These are phyloP conservation scores for Suhomyces bribrorum DNA, from an alignment of 1,139 yeast genomes.

Conservation along the genomic window DNA sequence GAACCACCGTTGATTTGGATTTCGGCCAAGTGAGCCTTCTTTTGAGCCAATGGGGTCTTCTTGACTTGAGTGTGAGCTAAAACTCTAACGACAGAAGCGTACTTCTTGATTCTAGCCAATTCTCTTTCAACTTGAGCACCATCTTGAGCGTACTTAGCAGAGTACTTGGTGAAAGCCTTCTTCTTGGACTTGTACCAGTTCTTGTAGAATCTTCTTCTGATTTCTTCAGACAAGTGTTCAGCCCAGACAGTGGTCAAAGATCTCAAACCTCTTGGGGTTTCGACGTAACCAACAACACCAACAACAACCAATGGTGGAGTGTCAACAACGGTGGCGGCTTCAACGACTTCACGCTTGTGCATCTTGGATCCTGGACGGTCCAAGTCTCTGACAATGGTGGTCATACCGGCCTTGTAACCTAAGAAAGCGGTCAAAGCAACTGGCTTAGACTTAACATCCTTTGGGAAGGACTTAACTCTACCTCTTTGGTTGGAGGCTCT, in stretches of 20 bases:
- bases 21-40: conserved; percentile 99
- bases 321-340: conserved; percentile 99
- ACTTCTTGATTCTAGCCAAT: conserved; percentile 97
- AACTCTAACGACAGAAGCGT: conserved; percentile 98
- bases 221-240: conserved; percentile 98
- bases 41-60: conserved; percentile 98
- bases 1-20: conserved; percentile 99
- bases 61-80: conserved; percentile 99
- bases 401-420: conserved; percentile 99
- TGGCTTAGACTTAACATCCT: conserved; percentile 97
- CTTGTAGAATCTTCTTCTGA: conserved; percentile 99
- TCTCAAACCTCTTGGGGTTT: conserved; percentile 99
- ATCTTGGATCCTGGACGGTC: conserved; percentile 99
- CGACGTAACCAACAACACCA: conserved; percentile 99
- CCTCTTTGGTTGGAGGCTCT: conserved; percentile 99
- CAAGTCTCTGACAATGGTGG: conserved; percentile 99
- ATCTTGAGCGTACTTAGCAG: conserved; percentile 95
- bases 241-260: conserved; percentile 99
- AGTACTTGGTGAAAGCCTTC: conserved; percentile 99
- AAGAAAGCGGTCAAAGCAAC: conserved; percentile 99
- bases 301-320: conserved; percentile 98
- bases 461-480: conserved; percentile 99
- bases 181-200: conserved; percentile 99
- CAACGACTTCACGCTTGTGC: conserved; percentile 99
- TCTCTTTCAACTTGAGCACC: conserved; percentile 91